Evolutionary conservation across 1,284 basidiomycete genomes (phyloP).

Genomic region (Sporisorium iseilematis-ciliati): DNA sequence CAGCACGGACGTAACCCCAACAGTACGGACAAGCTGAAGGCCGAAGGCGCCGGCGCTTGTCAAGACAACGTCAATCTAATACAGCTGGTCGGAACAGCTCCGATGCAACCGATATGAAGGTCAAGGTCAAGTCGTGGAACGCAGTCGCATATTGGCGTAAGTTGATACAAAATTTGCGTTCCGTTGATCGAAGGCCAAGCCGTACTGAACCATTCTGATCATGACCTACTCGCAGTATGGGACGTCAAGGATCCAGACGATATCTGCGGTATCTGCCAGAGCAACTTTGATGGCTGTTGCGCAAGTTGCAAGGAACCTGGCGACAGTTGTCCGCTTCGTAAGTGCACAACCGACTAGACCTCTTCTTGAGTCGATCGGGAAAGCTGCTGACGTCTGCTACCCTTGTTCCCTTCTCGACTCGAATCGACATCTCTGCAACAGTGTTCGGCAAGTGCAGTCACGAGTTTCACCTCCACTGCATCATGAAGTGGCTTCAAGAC

Average conservation of each 20-base stretch:
- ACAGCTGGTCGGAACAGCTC: background rate
- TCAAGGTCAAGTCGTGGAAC: constrained; percentile 65
- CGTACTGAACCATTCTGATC: background rate
- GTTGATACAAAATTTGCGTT: constrained; percentile 5
- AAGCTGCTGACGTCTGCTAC: background rate
- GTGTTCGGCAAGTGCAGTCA: constrained; percentile 68
- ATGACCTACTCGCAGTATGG: constrained; percentile 53
- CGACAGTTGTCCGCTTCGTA: constrained; percentile 63
- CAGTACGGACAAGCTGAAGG: background rate
- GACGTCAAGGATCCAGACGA: constrained; percentile 68
- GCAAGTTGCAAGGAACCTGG: constrained; percentile 67
- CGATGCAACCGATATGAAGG: constrained; percentile 61
- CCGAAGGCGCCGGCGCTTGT: background rate
- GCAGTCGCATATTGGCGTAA: constrained; percentile 68
- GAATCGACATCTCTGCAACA: constrained; percentile 18
- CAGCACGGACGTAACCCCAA: no score
- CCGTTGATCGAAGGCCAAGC: background rate
- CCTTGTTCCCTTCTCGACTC: background rate
- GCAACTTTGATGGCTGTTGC: constrained; percentile 68
- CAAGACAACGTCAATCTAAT: background rate
- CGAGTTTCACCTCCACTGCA: constrained; percentile 69
- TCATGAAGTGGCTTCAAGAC: constrained; percentile 67
- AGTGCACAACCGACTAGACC: constrained; percentile 13
- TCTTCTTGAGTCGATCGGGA: background rate
- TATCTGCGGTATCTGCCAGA: constrained; percentile 69